phyloP scores from a whole-genome alignment of 2,329 filamentous ascomycete genomes.

The Diaporthe citri region DNA sequence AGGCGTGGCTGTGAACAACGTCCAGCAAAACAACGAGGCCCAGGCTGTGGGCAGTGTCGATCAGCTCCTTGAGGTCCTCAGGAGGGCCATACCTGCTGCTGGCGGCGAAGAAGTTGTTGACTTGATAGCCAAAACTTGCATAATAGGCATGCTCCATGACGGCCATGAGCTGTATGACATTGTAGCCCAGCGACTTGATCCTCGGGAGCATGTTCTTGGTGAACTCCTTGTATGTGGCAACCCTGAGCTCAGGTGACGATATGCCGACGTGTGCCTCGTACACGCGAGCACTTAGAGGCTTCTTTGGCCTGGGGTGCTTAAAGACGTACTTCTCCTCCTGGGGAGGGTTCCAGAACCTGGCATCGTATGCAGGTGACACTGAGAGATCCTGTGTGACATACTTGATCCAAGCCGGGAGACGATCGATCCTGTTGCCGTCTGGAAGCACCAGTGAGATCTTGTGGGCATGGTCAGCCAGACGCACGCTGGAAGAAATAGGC shows the following conservation, averaged over 20 bases:
- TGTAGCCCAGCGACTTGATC: conserved; percentile 92
- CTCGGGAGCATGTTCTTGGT: conserved; percentile 91
- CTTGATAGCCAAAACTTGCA: conserved; percentile 97
- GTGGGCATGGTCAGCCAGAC: conserved; percentile 32
- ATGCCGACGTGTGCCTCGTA: conserved; percentile 99
- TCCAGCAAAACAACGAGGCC: conserved; percentile 93
- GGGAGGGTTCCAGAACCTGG: conserved; percentile 96
- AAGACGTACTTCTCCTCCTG: conserved; percentile 81
- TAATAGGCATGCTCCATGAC: conserved; percentile 99
- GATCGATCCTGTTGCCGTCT: conserved; percentile 84
- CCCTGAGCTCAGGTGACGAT: conserved; percentile 87
- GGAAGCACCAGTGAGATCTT: conserved; percentile 88
- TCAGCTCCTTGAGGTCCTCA: conserved; percentile 95
- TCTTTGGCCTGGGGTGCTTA: conserved; percentile 84
- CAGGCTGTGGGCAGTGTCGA: conserved; percentile 93
- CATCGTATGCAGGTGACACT: conserved; percentile 93
- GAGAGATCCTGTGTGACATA: conserved; percentile 93
- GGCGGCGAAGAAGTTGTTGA: conserved; percentile 98
- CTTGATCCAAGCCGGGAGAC: conserved; percentile 96
- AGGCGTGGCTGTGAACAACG: conserved; percentile 97
- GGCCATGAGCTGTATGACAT: conserved; percentile 98
- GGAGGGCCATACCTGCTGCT: conserved; percentile 95
- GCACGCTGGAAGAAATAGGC: background rate
- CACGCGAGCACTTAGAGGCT: conserved; percentile 87
- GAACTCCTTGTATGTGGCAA: conserved; percentile 98